These are phyloP conservation scores for Marchantia paleacea DNA, from an alignment of 225 moss, liverwort and hornwort genomes.

Conservation along the genomic window DNA sequence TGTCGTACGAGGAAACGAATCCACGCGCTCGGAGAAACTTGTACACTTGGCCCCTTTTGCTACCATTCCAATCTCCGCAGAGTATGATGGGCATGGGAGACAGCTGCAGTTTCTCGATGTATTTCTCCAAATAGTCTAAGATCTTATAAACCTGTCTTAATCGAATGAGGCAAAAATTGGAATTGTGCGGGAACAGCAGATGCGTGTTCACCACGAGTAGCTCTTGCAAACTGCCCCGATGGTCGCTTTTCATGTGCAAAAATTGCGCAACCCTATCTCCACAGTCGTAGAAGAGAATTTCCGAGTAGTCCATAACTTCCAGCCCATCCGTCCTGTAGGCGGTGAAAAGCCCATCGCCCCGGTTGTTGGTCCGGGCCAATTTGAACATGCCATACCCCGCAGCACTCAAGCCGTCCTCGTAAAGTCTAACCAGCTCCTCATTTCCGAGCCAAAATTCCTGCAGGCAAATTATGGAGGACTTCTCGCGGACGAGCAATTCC, in stretches of 20 bases:
- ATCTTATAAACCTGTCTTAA: conserved; percentile 22
- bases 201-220: conserved; percentile 19
- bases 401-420: conserved; percentile 15
- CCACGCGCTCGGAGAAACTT: conserved; percentile 19
- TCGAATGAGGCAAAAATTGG: conserved; percentile 25
- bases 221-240: conserved; percentile 13
- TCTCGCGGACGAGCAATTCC: conserved; percentile 13
- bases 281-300: conserved; percentile 22
- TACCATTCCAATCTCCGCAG: conserved; percentile 24
- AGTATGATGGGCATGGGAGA: conserved; percentile 23
- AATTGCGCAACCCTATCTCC: conserved; percentile 27
- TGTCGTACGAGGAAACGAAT: conserved; percentile 17
- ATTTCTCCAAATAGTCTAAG: conserved; percentile 18
- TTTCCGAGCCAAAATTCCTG: conserved; percentile 25
- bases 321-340: conserved; percentile 16
- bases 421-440: conserved; percentile 18
- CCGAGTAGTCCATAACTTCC: conserved; percentile 20
- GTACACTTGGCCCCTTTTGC: conserved; percentile 24
- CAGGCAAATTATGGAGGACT: conserved; percentile 20
- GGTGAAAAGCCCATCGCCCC: conserved; percentile 21
- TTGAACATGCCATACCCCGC: conserved; percentile 27
- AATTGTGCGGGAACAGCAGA: conserved; percentile 20
- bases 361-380: conserved; percentile 19
- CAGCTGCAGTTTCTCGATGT: conserved; percentile 10
- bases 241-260: conserved; percentile 10